Conservation (phyloP, 805 yeast species). For the Blastobotrys muscicola region DNA sequence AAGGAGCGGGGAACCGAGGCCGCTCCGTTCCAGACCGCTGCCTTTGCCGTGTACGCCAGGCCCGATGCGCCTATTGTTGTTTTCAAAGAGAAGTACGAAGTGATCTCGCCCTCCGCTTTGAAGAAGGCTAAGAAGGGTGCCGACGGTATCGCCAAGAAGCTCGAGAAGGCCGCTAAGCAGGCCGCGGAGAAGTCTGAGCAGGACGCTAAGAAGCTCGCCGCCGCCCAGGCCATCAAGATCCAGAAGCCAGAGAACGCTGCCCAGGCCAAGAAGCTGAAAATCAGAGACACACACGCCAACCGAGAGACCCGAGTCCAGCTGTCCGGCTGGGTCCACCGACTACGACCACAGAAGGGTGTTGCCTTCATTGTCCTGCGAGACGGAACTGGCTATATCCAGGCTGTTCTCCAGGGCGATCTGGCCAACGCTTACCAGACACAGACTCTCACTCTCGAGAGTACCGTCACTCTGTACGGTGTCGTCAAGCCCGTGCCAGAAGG, state of each 20-base stretch:
- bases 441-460: slow-evolving; percentile 80
- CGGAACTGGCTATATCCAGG: slow-evolving; percentile 86
- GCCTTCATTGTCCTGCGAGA: slow-evolving; percentile 90
- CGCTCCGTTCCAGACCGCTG: slow-evolving; percentile 70
- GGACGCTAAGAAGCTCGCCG: slow-evolving; percentile 67
- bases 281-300: slow-evolving; percentile 41
- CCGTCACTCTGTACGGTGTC: slow-evolving; percentile 71
- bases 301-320: slow-evolving; percentile 67
- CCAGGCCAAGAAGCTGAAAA: slow-evolving; percentile 55
- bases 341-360: slow-evolving; percentile 85
- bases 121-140: slow-evolving; percentile 96
- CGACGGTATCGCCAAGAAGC: slow-evolving; percentile 80
- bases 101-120: slow-evolving; percentile 81
- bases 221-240: slow-evolving; percentile 68
- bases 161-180: slow-evolving; percentile 42
- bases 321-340: slow-evolving; percentile 94
- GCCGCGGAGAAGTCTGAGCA: slow-evolving; percentile 51
- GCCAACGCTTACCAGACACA: slow-evolving; percentile 83
- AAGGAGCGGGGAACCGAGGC: slow-evolving; percentile 53
- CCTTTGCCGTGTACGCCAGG: slow-evolving; percentile 59
- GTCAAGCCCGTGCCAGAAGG: slow-evolving; percentile 87
- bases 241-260: slow-evolving; percentile 69
- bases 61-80: slow-evolving; percentile 38
- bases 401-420: slow-evolving; percentile 80
- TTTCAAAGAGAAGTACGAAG: slow-evolving; percentile 60